Conservation (phyloP, 2,329 filamentous ascomycete genomes). For the Colletotrichum sp. region DNA sequence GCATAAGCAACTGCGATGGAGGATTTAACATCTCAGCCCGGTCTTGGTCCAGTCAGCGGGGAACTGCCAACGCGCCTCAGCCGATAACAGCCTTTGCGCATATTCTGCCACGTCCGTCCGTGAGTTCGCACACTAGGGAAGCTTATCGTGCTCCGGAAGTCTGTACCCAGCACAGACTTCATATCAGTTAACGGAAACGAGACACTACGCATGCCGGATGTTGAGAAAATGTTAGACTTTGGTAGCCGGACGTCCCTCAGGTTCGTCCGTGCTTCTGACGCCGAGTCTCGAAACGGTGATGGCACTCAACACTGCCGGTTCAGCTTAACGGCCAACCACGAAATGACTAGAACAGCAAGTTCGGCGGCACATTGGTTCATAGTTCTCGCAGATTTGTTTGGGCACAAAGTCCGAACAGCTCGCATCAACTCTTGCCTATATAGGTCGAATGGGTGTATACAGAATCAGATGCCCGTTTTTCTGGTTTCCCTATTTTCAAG, state of each 20-base stretch:
- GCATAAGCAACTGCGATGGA: neutral
- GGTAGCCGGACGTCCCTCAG: neutral
- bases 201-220: neutral
- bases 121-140: neutral
- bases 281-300: neutral
- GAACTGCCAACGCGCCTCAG: neutral
- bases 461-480: neutral
- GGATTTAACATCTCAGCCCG: neutral
- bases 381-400: neutral
- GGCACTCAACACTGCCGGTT: neutral
- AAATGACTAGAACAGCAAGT: neutral
- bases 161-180: neutral
- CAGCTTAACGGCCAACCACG: neutral
- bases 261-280: neutral
- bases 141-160: neutral
- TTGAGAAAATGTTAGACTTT: neutral
- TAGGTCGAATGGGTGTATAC: neutral
- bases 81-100: neutral
- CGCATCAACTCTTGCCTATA: neutral
- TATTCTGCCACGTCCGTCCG: neutral
- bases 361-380: neutral
- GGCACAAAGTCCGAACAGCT: neutral
- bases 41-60: neutral
- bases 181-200: neutral
- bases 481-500: neutral